Evolutionary conservation across 495 filamentous ascomycete species (phyloP), one percentile per base, ranked within the genome.

Genomic region (Clavariopsis aquatica): DNA sequence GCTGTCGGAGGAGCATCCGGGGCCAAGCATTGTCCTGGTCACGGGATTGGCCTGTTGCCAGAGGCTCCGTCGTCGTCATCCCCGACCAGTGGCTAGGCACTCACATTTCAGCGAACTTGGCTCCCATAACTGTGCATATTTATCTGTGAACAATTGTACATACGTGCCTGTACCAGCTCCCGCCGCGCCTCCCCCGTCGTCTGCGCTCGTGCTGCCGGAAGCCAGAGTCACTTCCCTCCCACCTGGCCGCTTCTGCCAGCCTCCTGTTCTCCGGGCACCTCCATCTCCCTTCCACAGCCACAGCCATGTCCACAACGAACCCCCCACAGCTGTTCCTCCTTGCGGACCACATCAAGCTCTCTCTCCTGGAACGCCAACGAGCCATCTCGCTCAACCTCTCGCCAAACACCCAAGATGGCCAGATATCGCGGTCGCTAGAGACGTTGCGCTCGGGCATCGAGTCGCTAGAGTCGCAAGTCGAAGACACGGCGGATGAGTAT

Each of bases 381-480:
- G 92, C 92, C n/a, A 66, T 73, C 15, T 88, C 87, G 1, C 82
- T 96, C n/a, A 87, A 91, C 60, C 85, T 96, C 29, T 87, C 92
- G 71, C 85, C 88, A 8, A 91, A 91, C 72, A 84, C 88, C 7
- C 90, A 96, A 76, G 92, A 95, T 80, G 88, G 88, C 29, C 89
- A 95, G 68, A 94, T 97, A 65, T 92, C 91, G 6, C 82, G 90
- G 46, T 96, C 92, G 10, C 82, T 98, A 43, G 90, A 95, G 29
- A 89, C 89, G 38, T 83, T 98, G 53, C 85, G 85, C 45, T 90
- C 92, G 65, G 92, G 94, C 17, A 83, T 98, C 66, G 87, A 91
- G 66, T 76, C 83, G 13, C 78, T 96, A 23, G 87, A 90, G 69
- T 81, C 84, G 49, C 87, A 94, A 65, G 75, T 91, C 29, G 79